Conservation (phyloP, 2,329 filamentous ascomycete species). For the Venturia pyrina region DNA sequence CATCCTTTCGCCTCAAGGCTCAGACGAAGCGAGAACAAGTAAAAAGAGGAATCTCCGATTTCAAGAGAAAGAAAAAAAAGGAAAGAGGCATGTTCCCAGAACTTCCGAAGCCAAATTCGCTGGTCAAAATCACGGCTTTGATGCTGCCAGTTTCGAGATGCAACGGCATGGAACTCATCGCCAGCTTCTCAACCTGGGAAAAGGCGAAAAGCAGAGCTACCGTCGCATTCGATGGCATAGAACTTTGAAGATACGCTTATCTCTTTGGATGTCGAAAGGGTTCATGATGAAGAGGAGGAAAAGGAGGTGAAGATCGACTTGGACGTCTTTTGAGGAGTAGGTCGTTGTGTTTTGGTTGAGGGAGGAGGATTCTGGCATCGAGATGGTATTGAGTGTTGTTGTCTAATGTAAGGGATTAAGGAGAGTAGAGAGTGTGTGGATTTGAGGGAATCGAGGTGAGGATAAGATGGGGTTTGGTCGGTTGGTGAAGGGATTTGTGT, state of each 20-base stretch:
- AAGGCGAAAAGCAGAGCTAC: background rate
- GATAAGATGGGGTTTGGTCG: background rate
- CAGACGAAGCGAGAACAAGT: too few relatives aligned
- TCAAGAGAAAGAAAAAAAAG: too few relatives aligned
- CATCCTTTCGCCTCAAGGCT: too few relatives aligned
- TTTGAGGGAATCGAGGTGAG: background rate
- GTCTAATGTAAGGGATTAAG: too few relatives aligned
- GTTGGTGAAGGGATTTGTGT: background rate
- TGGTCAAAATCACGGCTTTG: background rate
- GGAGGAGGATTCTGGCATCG: background rate
- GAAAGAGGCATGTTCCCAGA: too few relatives aligned
- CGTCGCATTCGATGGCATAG: background rate
- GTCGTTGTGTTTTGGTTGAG: background rate
- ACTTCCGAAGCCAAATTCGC: too few relatives aligned
- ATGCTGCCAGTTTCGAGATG: background rate
- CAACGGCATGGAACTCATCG: background rate
- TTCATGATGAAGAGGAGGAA: background rate
- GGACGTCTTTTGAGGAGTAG: background rate
- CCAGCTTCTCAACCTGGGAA: too few relatives aligned
- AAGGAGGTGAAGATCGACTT: background rate
- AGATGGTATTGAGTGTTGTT: background rate
- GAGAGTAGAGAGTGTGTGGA: too few relatives aligned
- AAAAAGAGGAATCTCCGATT: too few relatives aligned
- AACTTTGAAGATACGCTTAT: too few relatives aligned
- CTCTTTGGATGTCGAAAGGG: background rate